Base-by-base conservation (phyloP, 306 rosid species). In the Astragalus membranaceus region DNA sequence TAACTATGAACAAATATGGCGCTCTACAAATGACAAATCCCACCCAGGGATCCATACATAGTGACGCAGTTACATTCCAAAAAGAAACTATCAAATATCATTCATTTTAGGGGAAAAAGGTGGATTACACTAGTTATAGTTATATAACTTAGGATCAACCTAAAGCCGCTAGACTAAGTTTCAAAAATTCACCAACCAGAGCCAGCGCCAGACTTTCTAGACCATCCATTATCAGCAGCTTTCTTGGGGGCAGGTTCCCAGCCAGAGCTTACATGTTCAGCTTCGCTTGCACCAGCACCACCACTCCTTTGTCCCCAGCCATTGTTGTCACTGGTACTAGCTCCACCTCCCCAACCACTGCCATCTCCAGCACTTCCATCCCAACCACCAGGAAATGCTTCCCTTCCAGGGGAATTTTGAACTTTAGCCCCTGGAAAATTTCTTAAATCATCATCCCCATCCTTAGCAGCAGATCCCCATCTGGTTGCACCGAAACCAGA, bases 311-410 rank as follows among this genome's bases (percentile, higher is more conserved):
- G 57, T 58, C 85, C 87, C 77, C 66, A 70, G 6, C 80, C 85
- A 26, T 62, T 53, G 13, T 70, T 44, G 32, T 63, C 75, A 66
- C 35, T 55, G 63, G 42, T 57, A 55, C 74, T 77, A 49, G 41
- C 46, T 37, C 82, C 86, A 49, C 41, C 72, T 43, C 72, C 78
- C 15, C 74, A 49, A 43, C 80, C 70, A 48, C 59, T 11, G 26
- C 82, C 83, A 4, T 70, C 65, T n/a, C 80, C 72, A 4, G 73
- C 81, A 55, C 82, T 56, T 42, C 92, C 87, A 62, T 85, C 91
- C 92, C 97, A 88, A 44, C 89, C 87, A 70, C 97, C 96, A 5
- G 96, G 96, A 35, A 90, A 90, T 65, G 96, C 95, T 78, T 90
- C 96, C 76, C 83, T 90, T 72, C 95, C 96, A 8, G 96, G 96